Base-by-base conservation (phyloP, 2,329 filamentous ascomycete genomes). In the Colletotrichum cordylinicola region DNA sequence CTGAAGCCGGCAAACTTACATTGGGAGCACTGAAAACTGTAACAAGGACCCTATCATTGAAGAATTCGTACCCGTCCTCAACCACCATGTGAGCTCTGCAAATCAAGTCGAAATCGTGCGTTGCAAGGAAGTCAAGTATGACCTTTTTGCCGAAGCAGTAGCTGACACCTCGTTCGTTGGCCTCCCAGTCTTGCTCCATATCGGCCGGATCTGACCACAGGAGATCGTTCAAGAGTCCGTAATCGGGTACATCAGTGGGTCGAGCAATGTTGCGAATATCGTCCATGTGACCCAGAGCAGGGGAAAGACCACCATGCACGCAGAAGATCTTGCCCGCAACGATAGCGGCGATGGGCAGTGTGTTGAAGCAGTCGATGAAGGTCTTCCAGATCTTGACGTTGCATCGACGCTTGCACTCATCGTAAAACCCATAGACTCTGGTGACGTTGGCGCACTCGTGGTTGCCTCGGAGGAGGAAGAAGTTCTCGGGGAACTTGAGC, bases 91-190 rank as follows among this genome's bases (percentile, higher is more conserved):
- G 97, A 65, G 97, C 97, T 79, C 97, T 93, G 84, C 97, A 99
- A 68, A 99, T 96, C 67, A 99, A 88, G 84, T 99, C 97, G 83
- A 99, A 98, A 85, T 99, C 97, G 83, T 99, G 97, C 72, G 94
- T 92, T 75, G 96, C 94, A 78, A 99, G 87, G 84, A 99, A 99
- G 80, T 98, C 96, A 84, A 96, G 96, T 77, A 99, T 98, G 78
- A 99, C 96, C 82, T 98, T 97, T 86, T 98, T 98, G 64, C 96
- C 96, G 83, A 99, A 99, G 83, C 97, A 98, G 84, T 98, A 99
- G 83, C 96, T 98, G 65, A 99, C 97, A 67, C 97, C 97, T 82
- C 97, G 90, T 84, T 99, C 97, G 78, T 98, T 99, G 21, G 96
- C 95, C 83, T 98, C 96, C 97, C 97, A 99, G 80, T 98, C 97